A percentile compares a stretch with the other conserved stretches of the same genome.
Conservation (phyloP, 148 eudicot species). For the Dysphania ambrosioides region DNA sequence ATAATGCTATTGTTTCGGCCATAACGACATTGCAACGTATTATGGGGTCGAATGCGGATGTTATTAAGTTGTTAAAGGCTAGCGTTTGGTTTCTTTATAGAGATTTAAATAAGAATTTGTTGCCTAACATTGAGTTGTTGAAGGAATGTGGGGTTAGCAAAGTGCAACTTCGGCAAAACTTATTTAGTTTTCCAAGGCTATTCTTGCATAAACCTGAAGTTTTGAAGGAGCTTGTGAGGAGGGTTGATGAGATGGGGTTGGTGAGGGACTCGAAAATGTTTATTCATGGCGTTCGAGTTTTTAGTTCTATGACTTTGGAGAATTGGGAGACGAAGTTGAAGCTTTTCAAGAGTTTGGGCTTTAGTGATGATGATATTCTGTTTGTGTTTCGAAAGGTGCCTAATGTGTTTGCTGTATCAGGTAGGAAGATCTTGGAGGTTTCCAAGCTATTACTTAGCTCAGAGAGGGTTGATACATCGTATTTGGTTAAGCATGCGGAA, state of each 20-base stretch:
- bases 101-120: slow-evolving; percentile 25
- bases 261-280: slow-evolving; percentile 20
- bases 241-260: slow-evolving; percentile 30
- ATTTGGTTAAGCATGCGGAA: slow-evolving; percentile 16
- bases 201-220: slow-evolving; percentile 17
- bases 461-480: slow-evolving; percentile 18
- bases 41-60: slow-evolving; percentile 14
- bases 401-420: slow-evolving; percentile 24
- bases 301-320: slow-evolving; percentile 23
- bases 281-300: slow-evolving; percentile 22
- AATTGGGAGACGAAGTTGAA: slow-evolving; percentile 29
- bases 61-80: slow-evolving; percentile 18
- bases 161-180: slow-evolving; percentile 11
- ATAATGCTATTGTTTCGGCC: slow-evolving; percentile 1
- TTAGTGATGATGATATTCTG: slow-evolving; percentile 20
- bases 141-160: slow-evolving; percentile 24
- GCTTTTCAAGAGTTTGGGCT: slow-evolving; percentile 28
- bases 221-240: slow-evolving; percentile 19
- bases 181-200: no score
- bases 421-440: slow-evolving; percentile 22
- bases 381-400: slow-evolving; percentile 21
- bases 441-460: slow-evolving; percentile 5
- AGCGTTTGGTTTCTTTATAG: slow-evolving; percentile 21
- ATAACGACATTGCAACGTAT: slow-evolving; percentile 18
- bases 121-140: slow-evolving; percentile 29